Conservation (phyloP, 805 yeast genomes). For the Monosporozyma yasuniensis region DNA sequence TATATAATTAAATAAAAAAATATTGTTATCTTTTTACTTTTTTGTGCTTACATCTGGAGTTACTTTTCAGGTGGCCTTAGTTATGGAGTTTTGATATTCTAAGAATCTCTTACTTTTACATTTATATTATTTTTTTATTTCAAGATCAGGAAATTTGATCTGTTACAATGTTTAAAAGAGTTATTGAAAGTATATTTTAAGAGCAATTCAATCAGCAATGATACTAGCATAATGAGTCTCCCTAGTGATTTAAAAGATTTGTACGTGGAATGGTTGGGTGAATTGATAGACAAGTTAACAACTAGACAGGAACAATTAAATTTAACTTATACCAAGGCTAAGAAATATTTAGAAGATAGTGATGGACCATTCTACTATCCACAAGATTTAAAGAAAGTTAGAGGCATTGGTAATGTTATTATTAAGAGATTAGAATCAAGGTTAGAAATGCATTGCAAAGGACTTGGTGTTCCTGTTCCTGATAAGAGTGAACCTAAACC, state of each 20-base stretch:
- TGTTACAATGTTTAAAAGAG: too few relatives aligned
- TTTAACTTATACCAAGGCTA: conserved; percentile 47
- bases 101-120: neutral
- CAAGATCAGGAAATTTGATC: too few relatives aligned
- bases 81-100: neutral
- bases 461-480: conserved; percentile 33
- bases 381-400: conserved; percentile 47
- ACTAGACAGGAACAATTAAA: conserved; percentile 45
- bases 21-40: neutral
- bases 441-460: conserved; percentile 47
- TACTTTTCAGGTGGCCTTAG: too few relatives aligned
- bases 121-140: too few relatives aligned
- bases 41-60: neutral
- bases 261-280: conserved; percentile 52
- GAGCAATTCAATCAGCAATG: neutral
- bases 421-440: conserved; percentile 41
- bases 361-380: conserved; percentile 45
- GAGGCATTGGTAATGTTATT: conserved; percentile 65
- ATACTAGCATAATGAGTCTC: conserved; percentile 28
- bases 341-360: conserved; percentile 39
- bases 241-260: conserved; percentile 43
- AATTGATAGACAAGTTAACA: conserved; percentile 38
- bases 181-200: too few relatives aligned
- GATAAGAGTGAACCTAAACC: conserved; percentile 8
- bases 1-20: conserved; percentile 1